phyloP scores from a whole-genome alignment of 1,139 yeast species.

The Lipomyces yarrowii region DNA sequence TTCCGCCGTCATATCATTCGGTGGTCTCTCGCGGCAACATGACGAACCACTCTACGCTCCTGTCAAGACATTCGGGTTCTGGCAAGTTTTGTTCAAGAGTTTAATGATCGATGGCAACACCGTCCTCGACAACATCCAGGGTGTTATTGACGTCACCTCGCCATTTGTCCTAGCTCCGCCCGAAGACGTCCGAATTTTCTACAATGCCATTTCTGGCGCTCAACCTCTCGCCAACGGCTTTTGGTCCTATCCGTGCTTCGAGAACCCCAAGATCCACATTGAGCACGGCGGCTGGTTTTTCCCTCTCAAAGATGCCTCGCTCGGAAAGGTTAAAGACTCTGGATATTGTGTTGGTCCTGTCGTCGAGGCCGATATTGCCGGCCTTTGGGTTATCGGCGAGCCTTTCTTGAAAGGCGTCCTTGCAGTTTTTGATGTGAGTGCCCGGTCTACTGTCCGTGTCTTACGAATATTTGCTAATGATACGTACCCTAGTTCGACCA shows the following conservation, averaged over 20 bases:
- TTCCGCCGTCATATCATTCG: constrained; percentile 20
- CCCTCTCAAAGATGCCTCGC: constrained; percentile 23
- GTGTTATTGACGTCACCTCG: constrained; percentile 24
- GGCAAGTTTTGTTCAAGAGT: constrained; percentile 29
- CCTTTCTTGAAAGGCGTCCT: constrained; percentile 26
- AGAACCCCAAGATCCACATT: constrained; percentile 26
- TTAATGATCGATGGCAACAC: constrained; percentile 27
- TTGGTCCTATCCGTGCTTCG: constrained; percentile 30
- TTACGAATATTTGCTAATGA: background rate
- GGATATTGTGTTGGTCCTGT: constrained; percentile 30
- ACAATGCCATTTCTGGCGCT: constrained; percentile 27
- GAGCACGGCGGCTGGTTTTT: constrained; percentile 32
- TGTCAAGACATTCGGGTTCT: constrained; percentile 29
- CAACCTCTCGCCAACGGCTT: constrained; percentile 30
- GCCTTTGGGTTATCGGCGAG: constrained; percentile 32
- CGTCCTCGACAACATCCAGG: constrained; percentile 29
- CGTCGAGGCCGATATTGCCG: constrained; percentile 29
- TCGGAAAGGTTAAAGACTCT: constrained; percentile 29
- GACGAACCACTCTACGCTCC: constrained; percentile 30
- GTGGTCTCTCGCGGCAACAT: constrained; percentile 23
- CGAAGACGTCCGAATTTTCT: constrained; percentile 29
- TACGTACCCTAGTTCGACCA: constrained; percentile 12
- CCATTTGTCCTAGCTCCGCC: constrained; percentile 30
- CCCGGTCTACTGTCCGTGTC: background rate
- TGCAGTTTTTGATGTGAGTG: constrained; percentile 22